Conservation (phyloP, 177 flowering plant species). For the Vitis hybrid region DNA sequence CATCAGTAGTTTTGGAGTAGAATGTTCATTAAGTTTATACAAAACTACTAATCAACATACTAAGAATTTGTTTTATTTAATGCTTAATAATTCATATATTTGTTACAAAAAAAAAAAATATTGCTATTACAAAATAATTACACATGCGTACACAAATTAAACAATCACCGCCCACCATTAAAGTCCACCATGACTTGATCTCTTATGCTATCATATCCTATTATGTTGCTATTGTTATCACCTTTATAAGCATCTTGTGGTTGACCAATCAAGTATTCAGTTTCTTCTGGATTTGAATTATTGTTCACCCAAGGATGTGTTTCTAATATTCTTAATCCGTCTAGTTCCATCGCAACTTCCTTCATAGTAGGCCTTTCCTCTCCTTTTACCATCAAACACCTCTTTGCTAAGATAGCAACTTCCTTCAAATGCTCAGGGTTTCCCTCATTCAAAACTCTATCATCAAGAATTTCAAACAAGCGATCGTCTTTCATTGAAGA, state of each 20-base stretch:
- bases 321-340: not conserved
- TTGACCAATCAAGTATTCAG: not conserved
- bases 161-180: not conserved
- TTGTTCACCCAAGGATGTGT: not conserved
- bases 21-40: too few species aligned
- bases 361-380: conserved; percentile 11
- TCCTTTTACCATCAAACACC: conserved; percentile 1
- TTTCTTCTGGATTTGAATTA: too few species aligned
- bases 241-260: not conserved
- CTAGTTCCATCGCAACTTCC: conserved; percentile 6
- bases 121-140: too few species aligned
- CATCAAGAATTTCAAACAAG: conserved; percentile 1
- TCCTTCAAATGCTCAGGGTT: not conserved
- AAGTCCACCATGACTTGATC: not conserved
- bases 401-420: conserved; percentile 3
- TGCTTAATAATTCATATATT: too few species aligned
- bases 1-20: too few species aligned
- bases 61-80: too few species aligned
- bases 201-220: not conserved
- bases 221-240: not conserved
- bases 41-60: too few species aligned
- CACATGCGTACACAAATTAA: not conserved
- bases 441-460: not conserved
- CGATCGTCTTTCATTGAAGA: conserved; percentile 4
- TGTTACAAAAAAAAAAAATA: too few species aligned